phyloP scores from a whole-genome alignment of 345 rosid genomes.

The Salix suchowensis region DNA sequence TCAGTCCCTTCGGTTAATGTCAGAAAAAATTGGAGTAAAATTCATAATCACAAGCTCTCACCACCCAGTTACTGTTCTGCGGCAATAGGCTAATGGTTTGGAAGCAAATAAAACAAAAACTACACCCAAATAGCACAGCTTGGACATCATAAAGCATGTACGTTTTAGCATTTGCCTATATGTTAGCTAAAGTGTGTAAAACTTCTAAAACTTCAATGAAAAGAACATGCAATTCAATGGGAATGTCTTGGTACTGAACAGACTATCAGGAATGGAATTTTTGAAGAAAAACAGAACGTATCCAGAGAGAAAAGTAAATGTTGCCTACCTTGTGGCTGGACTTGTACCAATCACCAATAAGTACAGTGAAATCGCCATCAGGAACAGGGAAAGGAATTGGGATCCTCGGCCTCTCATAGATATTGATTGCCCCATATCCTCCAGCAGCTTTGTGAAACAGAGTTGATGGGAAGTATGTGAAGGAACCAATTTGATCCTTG shows the following conservation, averaged over 20 bases:
- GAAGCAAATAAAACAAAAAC: neutral
- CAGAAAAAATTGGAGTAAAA: neutral
- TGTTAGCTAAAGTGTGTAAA: no score
- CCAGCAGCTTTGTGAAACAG: constrained; percentile 42
- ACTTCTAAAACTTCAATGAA: no score
- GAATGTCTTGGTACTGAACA: no score
- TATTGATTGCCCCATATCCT: constrained; percentile 49
- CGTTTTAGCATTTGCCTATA: no score
- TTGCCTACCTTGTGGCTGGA: constrained; percentile 30
- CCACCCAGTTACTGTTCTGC: no score
- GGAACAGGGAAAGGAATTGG: constrained; percentile 51
- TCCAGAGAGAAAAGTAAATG: neutral
- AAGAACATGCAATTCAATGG: no score
- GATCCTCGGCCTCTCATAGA: constrained; percentile 48
- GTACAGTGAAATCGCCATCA: constrained; percentile 60
- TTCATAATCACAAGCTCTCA: neutral
- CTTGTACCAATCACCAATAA: constrained; percentile 62
- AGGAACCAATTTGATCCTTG: constrained; percentile 44
- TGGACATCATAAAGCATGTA: neutral
- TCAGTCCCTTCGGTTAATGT: neutral
- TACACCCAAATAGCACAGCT: neutral
- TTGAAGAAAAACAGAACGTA: no score
- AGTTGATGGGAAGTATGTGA: constrained; percentile 48
- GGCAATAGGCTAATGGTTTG: neutral
- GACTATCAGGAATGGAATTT: no score